phyloP scores from a whole-genome alignment of 305 asterid genomes.

The Rubia tinctorum region DNA sequence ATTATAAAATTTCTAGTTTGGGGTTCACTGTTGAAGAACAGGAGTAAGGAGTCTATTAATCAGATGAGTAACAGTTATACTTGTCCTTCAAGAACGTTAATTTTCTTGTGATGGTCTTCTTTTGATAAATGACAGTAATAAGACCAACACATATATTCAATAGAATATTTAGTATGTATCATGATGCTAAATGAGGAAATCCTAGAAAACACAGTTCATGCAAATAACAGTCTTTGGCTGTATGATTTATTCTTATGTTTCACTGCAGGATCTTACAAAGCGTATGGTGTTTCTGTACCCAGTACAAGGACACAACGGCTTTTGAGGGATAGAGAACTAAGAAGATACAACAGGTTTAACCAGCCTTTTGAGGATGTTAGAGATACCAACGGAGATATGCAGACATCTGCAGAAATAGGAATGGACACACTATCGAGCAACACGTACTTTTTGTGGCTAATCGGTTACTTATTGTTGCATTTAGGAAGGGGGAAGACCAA shows the following conservation, averaged over 20 bases:
- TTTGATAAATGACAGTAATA: background rate
- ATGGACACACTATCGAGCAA: slow-evolving; percentile 42
- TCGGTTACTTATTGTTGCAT: slow-evolving; percentile 79
- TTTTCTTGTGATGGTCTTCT: background rate
- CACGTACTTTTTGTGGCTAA: slow-evolving; percentile 84
- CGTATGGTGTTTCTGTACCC: slow-evolving; percentile 37
- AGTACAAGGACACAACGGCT: slow-evolving; percentile 69
- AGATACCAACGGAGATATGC: slow-evolving; percentile 44
- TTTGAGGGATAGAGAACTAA: slow-evolving; percentile 68
- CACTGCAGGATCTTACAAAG: slow-evolving; percentile 30
- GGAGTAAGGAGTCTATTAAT: too few species aligned
- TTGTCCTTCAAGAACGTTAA: too few species aligned
- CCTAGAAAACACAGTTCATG: background rate
- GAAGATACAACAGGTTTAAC: slow-evolving; percentile 46
- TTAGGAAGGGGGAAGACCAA: slow-evolving; percentile 64
- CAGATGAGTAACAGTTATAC: too few species aligned
- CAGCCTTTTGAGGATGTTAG: slow-evolving; percentile 44
- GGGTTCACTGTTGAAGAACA: too few species aligned
- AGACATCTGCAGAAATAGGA: slow-evolving; percentile 34
- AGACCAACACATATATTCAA: background rate
- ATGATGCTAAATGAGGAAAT: background rate
- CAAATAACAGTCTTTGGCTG: background rate
- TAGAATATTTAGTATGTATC: background rate
- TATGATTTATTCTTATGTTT: background rate
- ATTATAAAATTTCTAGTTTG: too few species aligned